Conservation (phyloP, 2,329 filamentous ascomycete genomes). For the Esteya vermicola region DNA sequence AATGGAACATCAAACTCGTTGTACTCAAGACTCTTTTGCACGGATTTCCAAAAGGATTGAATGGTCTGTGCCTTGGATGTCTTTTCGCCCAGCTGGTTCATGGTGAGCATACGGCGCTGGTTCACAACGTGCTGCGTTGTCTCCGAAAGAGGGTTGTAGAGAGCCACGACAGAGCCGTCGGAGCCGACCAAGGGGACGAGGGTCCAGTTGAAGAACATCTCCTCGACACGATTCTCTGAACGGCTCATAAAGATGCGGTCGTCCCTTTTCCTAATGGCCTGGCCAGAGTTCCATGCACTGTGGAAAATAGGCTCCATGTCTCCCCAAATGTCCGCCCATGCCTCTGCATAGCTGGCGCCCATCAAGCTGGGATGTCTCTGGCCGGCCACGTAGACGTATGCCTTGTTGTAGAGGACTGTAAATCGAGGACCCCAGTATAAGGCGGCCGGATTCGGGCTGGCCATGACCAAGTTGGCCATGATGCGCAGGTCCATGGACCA, state of each 20-base stretch:
- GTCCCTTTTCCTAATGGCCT: constrained; percentile 75
- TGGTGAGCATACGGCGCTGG: constrained; percentile 64
- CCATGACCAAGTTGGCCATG: constrained; percentile 75
- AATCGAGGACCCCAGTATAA: constrained; percentile 70
- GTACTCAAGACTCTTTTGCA: constrained; percentile 53
- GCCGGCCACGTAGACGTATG: constrained; percentile 56
- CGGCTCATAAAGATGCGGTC: constrained; percentile 61
- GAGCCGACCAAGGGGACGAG: constrained; percentile 64
- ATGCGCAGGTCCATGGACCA: constrained; percentile 60
- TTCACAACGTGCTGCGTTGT: constrained; percentile 67
- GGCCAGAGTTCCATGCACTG: constrained; percentile 52
- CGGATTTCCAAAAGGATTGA: constrained; percentile 58
- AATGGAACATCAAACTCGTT: constrained; percentile 69
- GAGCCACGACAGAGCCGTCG: constrained; percentile 58
- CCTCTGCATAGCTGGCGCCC: constrained; percentile 54
- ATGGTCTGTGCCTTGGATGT: constrained; percentile 61
- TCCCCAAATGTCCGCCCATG: constrained; percentile 64
- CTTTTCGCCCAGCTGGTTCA: constrained; percentile 63
- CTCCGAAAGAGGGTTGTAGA: constrained; percentile 73
- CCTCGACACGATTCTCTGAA: constrained; percentile 57
- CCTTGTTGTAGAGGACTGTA: constrained; percentile 58
- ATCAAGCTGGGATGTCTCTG: constrained; percentile 65
- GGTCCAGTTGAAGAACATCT: constrained; percentile 73
- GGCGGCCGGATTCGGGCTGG: constrained; percentile 57
- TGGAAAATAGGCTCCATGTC: constrained; percentile 55